Conservation (phyloP, 768 basidiomycete species). For the Xerocomellus amylosporus region DNA sequence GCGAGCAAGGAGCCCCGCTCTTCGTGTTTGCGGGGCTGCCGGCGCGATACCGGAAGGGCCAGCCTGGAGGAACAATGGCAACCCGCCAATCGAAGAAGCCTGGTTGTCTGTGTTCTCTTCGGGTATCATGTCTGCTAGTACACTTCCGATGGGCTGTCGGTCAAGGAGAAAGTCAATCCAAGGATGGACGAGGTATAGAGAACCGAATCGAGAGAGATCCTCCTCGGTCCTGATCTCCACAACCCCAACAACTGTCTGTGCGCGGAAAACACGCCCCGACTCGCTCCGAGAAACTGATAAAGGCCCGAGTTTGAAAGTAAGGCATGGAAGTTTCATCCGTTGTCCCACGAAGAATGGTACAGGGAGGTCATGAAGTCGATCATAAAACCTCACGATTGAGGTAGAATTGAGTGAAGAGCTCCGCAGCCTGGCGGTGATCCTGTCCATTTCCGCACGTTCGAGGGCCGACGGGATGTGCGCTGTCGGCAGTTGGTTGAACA, state of each 20-base stretch:
- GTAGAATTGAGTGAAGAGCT: not conserved
- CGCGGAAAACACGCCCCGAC: not conserved
- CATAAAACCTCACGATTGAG: not conserved
- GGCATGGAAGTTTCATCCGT: not conserved
- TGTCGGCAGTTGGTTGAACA: not conserved
- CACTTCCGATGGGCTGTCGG: not conserved
- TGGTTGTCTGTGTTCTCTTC: not conserved
- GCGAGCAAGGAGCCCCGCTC: not conserved
- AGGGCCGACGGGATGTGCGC: not conserved
- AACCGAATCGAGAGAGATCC: not conserved
- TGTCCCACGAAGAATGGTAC: not conserved
- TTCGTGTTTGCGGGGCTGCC: not conserved
- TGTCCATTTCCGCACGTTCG: not conserved
- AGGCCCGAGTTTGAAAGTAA: not conserved
- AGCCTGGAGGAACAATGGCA: not conserved
- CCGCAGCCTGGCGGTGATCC: not conserved
- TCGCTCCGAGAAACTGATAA: not conserved
- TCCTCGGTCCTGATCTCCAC: not conserved
- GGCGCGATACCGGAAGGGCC: not conserved
- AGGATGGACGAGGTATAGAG: not conserved
- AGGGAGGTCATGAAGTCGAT: not conserved
- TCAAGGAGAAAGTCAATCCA: not conserved
- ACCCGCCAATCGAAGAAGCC: not conserved
- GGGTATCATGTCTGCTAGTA: not conserved
- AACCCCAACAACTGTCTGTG: not conserved